Base-by-base conservation (phyloP, 2,329 filamentous ascomycete genomes). In the Beauveria australis region DNA sequence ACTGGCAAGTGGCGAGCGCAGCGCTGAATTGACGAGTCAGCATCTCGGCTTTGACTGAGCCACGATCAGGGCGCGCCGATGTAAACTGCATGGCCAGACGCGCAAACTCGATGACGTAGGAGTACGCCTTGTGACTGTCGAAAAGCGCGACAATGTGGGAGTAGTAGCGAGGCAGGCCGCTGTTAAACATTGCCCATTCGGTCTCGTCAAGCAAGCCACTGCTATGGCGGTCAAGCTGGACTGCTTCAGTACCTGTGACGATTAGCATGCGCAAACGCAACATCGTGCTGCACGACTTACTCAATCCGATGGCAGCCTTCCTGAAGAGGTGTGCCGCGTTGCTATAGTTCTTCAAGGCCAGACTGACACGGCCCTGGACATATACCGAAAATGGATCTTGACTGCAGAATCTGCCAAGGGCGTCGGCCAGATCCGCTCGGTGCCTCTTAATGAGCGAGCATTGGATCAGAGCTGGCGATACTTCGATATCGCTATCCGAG, bases 1-100 rank as follows among this genome's bases (percentile, higher is more conserved):
- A 97, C 61, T 89, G 87, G 7, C 86, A 89, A 19, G 88, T 91
- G 62, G 89, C 84, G 22, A 94, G 79, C 0, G 91, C 87, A 19
- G 91, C 89, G 63, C 86, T 88, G 78, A 97, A 97, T 2, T 96
- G 81, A 3, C 92, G 88, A 65, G 86, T 88, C 22, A 95, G 85
- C 68, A 97, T 84, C 63, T 95, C 89, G 1, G 82, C 83, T 62
- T 83, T 82, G 61, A 84, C 76, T 43, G 78, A 66, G 16, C 70
- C 68, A 28, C 71, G 68, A 37, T 76, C 72, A 5, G 66, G 51
- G 26, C 66, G 67, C 28, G 63, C 54, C 5, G 67, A 64, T 26
- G 79, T 69, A 63, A 89, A 88, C 67, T 91, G 86, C 47, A 95
- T 77, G 6, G 89, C 87, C 26, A 92, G 77, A 44, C 85, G 83